Conservation (phyloP, 495 filamentous ascomycete genomes). For the Trichoderma asperelloides region DNA sequence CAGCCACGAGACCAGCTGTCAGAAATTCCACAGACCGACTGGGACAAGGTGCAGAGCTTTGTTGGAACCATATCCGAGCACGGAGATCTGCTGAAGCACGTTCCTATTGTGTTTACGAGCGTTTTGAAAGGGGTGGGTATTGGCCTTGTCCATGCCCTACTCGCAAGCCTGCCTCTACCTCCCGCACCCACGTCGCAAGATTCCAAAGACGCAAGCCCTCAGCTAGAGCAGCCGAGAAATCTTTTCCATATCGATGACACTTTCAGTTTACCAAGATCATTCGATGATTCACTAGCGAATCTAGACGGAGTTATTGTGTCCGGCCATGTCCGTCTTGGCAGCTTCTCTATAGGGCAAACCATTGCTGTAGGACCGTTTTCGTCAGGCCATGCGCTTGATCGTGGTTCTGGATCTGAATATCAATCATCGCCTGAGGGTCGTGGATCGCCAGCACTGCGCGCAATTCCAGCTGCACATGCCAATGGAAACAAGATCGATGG, state of each 20-base stretch:
- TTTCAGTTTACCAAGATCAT: constrained; percentile 46
- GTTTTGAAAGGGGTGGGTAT: constrained; percentile 80
- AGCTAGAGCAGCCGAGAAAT: constrained; percentile 41
- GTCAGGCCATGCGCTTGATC: constrained; percentile 30
- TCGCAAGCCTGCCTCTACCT: constrained; percentile 69
- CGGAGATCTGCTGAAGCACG: constrained; percentile 42
- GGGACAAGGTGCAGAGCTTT: constrained; percentile 40
- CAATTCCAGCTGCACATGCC: constrained; percentile 32
- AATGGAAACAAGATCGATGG: constrained; percentile 30
- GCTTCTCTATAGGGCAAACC: constrained; percentile 66
- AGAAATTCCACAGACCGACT: constrained; percentile 34
- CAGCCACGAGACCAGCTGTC: constrained; percentile 23
- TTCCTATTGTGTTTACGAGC: constrained; percentile 85
- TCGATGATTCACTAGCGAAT: constrained; percentile 29
- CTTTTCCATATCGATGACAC: constrained; percentile 86
- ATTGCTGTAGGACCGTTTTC: constrained; percentile 74
- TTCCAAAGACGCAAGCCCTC: constrained; percentile 31
- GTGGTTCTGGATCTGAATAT: constrained; percentile 28
- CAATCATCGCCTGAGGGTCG: constrained; percentile 25
- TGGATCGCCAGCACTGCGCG: constrained; percentile 33
- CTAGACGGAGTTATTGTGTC: constrained; percentile 57
- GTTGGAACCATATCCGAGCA: constrained; percentile 36
- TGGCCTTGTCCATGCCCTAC: constrained; percentile 68
- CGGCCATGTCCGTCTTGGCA: constrained; percentile 73
- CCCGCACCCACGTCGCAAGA: constrained; percentile 37